Base-by-base conservation (phyloP, 495 filamentous ascomycete species). In the Penicillium robsamsonii region DNA sequence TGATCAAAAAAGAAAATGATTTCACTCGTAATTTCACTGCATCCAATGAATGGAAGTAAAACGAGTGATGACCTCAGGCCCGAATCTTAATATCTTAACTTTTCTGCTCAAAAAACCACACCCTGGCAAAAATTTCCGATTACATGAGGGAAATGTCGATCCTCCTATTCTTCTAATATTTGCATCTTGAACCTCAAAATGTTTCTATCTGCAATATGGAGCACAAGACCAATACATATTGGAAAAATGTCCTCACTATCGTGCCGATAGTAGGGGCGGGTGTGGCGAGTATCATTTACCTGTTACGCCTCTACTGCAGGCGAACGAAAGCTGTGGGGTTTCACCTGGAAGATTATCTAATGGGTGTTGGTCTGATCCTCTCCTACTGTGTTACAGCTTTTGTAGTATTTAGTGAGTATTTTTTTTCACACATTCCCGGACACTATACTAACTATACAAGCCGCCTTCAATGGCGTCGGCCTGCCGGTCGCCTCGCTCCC, bases 251-350 rank as follows among this genome's bases (percentile, higher is more conserved):
- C 7, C 48, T 65, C 25, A 65, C 38, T 17, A 51, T 62, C 24
- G 59, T 65, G 13, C 62, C 62, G 8, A 62, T 65, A 22, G 48
- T 59, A 22, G 53, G 59, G 5, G 55, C 62, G n/a, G 62, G 24
- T 11, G 2, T 65, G 10, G 62, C 62, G 9, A 59, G 35, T 1
- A 24, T 40, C 2, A 25, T 12, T 22, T 50, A 38, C 15, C 18
- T 27, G 7, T 24, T 50, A n/a, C 48, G 48, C 17, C 33, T 50
- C 13, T 50, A 50, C 22, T 41, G 30, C 22, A 22, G 35, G 7
- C 48, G 33, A 11, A 5, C 17, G 22, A 35, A 38, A 17, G 2
- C 22, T 1, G 20, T 24, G 12, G 35, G 35, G 15, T 7, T 50
- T n/a, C 15, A 12, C 0, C 13, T 50, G 4, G 48, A 41, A 24